Conservation (phyloP, 768 basidiomycete genomes). For the Termitomyces sp. region DNA sequence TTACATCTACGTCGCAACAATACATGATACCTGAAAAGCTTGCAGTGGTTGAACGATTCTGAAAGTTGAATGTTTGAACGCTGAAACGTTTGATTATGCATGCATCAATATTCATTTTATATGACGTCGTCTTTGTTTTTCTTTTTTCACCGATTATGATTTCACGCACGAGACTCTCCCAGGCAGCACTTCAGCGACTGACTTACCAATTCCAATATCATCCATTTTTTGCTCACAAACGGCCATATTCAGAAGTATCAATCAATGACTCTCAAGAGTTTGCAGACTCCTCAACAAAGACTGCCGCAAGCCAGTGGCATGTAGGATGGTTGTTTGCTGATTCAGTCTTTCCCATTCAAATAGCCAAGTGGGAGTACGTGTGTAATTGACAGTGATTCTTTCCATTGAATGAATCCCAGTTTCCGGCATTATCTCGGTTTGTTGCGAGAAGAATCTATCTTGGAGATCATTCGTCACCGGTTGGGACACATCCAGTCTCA, state of each 20-base stretch:
- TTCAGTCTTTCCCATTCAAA: constrained; percentile 70
- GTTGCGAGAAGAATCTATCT: constrained; percentile 52
- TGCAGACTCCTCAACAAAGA: background rate
- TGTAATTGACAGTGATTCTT: background rate
- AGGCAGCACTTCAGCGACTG: background rate
- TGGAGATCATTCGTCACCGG: constrained; percentile 38
- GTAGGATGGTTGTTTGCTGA: constrained; percentile 61
- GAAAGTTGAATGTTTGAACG: too few relatives aligned
- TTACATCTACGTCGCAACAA: constrained; percentile 1
- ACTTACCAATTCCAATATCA: background rate
- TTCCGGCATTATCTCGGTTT: constrained; percentile 59
- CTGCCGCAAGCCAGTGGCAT: background rate
- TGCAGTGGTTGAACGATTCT: too few relatives aligned
- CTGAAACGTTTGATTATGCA: too few relatives aligned
- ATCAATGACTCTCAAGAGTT: background rate
- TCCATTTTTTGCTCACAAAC: background rate
- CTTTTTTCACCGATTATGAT: background rate
- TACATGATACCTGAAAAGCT: background rate
- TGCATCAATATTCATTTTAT: background rate
- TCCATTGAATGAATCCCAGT: constrained; percentile 26
- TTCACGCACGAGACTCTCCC: background rate
- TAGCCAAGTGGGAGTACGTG: constrained; percentile 71
- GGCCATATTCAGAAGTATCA: background rate
- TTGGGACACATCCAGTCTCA: constrained; percentile 49
- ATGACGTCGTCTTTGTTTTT: background rate